Conservation (phyloP, 2,329 filamentous ascomycete species). For the Ceratocystis destructans region DNA sequence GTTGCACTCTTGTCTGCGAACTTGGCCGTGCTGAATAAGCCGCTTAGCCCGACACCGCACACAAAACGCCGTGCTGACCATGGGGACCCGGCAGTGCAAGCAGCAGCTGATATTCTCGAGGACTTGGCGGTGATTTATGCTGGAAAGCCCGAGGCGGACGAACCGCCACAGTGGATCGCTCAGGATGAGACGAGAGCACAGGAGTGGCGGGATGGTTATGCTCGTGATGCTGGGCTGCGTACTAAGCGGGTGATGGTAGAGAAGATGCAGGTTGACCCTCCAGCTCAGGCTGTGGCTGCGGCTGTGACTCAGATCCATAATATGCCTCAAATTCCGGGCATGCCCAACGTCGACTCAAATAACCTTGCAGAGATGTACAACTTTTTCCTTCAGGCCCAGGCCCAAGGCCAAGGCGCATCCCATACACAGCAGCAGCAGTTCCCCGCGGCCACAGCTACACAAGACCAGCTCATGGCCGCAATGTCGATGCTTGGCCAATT, state of each 20-base stretch:
- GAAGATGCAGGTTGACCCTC: conserved; percentile 24
- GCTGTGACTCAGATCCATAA: not conserved
- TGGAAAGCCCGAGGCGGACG: conserved; percentile 35
- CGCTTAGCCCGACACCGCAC: conserved; percentile 26
- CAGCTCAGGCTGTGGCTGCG: not conserved
- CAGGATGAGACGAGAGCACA: conserved; percentile 34
- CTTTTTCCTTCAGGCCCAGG: conserved; percentile 15
- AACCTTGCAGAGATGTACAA: conserved; percentile 16
- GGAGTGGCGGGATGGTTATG: conserved; percentile 41
- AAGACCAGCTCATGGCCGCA: conserved; percentile 17
- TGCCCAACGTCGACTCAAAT: not conserved
- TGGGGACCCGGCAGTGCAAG: conserved; percentile 31
- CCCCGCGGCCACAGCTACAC: not conserved
- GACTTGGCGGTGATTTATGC: conserved; percentile 30
- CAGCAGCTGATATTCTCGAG: conserved; percentile 33
- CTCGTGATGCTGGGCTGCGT: conserved; percentile 29
- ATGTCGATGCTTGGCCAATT: conserved; percentile 13
- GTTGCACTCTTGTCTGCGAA: conserved; percentile 21
- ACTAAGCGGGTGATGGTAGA: conserved; percentile 24
- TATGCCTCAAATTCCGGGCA: not conserved
- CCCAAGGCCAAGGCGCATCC: conserved; percentile 11
- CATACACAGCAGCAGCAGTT: conserved; percentile 21
- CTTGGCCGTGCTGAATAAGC: conserved; percentile 19
- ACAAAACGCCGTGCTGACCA: conserved; percentile 29
- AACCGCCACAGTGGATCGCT: conserved; percentile 40